Evolutionary conservation across 2,329 filamentous ascomycete genomes (phyloP), one percentile per base, ranked within the genome.

Genomic region (Alternaria dauci): DNA sequence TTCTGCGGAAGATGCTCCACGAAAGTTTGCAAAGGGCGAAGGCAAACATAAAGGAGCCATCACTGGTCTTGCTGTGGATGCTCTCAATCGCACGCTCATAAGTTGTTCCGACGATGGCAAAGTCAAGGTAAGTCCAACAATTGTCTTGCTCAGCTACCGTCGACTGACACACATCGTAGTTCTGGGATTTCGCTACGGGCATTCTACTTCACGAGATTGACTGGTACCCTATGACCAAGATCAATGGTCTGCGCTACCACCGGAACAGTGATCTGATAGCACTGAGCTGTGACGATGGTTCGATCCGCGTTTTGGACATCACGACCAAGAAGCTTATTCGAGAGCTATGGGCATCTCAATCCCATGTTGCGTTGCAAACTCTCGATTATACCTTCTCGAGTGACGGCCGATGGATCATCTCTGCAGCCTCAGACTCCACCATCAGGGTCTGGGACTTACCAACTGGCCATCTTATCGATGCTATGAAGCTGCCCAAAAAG

Each of bases 141-240:
- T 53, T 20, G 39, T 25, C 20, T 25, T 42, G 26, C 44, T 25
- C 16, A 36, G 1, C 23, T 28, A 16, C 41, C 11, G 9, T 5
- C 34, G 28, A 43, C 67, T 76, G 53, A 76, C 42, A 26, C 18
- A 12, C 20, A 8, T 25, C 30, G 25, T 65, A 86, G 82, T 98
- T 99, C 76, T 99, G 96, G 96, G 92, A 96, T 67, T 96, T 99
- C 65, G 79, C 88, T n/a, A 92, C 91, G 0, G 95, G 94, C 8
- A 86, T 88, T 44, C 84, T 98, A 3, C 75, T 91, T 11, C 87
- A 94, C 63, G 89, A 97, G 73, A 88, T 98, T 52, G 89, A 94
- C 76, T 96, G 93, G 91, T 87, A 90, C 44, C 87, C 87, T 4
- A 92, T 91, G 85, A 89, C 89, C 5, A 86, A 89, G 46, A 89